Percentiles rank a stretch among this genome's conserved stretches.
Conservation (phyloP, 1,284 basidiomycete species). For the Cystobasidium slooffiae region DNA sequence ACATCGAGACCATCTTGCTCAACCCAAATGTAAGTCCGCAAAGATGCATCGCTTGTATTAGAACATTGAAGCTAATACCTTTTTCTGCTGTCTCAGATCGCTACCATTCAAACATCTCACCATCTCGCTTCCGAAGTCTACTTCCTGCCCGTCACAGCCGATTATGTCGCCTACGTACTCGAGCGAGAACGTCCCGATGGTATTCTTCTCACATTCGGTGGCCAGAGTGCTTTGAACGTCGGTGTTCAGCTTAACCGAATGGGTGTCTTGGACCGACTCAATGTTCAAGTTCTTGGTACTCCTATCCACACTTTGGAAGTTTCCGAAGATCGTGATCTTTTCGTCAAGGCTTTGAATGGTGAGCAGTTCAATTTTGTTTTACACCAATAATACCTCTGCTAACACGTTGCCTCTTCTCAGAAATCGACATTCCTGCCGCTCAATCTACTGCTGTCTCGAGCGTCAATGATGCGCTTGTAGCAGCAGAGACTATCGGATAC, state of each 20-base stretch:
- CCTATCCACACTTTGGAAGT: slow-evolving; percentile 93
- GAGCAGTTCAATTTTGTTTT: slow-evolving; percentile 51
- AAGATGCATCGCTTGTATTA: slow-evolving; percentile 63
- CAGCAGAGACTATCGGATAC: slow-evolving; percentile 90
- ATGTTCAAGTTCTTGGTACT: slow-evolving; percentile 93
- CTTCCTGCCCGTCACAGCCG: slow-evolving; percentile 94
- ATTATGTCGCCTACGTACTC: slow-evolving; percentile 97
- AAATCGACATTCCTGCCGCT: slow-evolving; percentile 97
- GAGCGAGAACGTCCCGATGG: slow-evolving; percentile 99
- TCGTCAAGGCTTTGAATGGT: slow-evolving; percentile 96
- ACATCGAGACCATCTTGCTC: slow-evolving; percentile 91
- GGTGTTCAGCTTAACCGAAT: slow-evolving; percentile 97
- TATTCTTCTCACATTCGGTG: slow-evolving; percentile 96
- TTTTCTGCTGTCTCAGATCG: slow-evolving; percentile 25
- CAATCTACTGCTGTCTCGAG: slow-evolving; percentile 97
- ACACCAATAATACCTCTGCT: slow-evolving; percentile 29
- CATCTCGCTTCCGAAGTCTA: slow-evolving; percentile 95
- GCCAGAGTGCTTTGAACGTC: slow-evolving; percentile 96
- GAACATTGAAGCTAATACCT: background rate
- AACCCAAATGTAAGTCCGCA: slow-evolving; percentile 86
- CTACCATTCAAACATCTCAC: slow-evolving; percentile 75
- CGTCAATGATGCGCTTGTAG: slow-evolving; percentile 87
- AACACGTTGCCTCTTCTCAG: slow-evolving; percentile 59
- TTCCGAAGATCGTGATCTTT: slow-evolving; percentile 95
- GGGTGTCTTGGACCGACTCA: slow-evolving; percentile 93